A percentile compares a stretch with the other conserved stretches of the same genome.
Evolutionary conservation across 1,139 yeast genomes (phyloP).

Genomic region (Hanseniaspora sp.): DNA sequence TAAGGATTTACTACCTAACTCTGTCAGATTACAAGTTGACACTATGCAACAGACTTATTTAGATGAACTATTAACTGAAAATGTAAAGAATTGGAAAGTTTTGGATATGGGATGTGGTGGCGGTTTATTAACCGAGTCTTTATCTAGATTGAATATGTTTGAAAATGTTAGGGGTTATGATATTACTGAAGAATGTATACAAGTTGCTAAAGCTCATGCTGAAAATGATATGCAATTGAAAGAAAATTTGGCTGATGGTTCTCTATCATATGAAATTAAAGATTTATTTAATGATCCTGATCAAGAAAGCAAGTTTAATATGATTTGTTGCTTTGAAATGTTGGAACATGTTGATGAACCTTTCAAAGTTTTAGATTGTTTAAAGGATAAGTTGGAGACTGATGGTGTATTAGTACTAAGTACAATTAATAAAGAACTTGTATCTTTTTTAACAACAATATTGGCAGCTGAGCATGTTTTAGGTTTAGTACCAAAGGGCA

Average conservation of each 20-base stretch:
- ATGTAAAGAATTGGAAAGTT: conserved; percentile 35
- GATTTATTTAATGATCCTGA: conserved; percentile 48
- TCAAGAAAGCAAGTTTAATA: conserved; percentile 44
- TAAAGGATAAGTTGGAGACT: conserved; percentile 54
- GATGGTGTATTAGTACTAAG: conserved; percentile 73
- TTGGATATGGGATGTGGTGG: conserved; percentile 98
- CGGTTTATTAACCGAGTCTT: conserved; percentile 76
- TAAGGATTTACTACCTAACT: conserved; percentile 50
- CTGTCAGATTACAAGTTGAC: conserved; percentile 37
- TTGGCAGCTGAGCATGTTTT: conserved; percentile 77
- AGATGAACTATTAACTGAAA: conserved; percentile 31
- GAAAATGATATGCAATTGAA: conserved; percentile 50
- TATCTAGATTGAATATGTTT: conserved; percentile 65
- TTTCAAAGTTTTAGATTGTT: conserved; percentile 53
- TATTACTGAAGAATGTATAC: conserved; percentile 67
- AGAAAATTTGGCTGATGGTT: conserved; percentile 28
- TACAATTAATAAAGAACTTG: conserved; percentile 78
- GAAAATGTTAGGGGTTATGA: conserved; percentile 69
- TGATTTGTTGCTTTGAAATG: conserved; percentile 87
- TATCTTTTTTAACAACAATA: conserved; percentile 91
- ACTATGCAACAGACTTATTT: conserved; percentile 40
- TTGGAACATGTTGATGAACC: conserved; percentile 90
- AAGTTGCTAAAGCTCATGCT: conserved; percentile 66
- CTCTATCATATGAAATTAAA: conserved; percentile 44
- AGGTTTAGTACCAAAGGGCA: conserved; percentile 77